Evolutionary conservation across 2,329 filamentous ascomycete genomes (phyloP), one percentile per base, ranked within the genome.

Genomic region (Exophiala sp.): DNA sequence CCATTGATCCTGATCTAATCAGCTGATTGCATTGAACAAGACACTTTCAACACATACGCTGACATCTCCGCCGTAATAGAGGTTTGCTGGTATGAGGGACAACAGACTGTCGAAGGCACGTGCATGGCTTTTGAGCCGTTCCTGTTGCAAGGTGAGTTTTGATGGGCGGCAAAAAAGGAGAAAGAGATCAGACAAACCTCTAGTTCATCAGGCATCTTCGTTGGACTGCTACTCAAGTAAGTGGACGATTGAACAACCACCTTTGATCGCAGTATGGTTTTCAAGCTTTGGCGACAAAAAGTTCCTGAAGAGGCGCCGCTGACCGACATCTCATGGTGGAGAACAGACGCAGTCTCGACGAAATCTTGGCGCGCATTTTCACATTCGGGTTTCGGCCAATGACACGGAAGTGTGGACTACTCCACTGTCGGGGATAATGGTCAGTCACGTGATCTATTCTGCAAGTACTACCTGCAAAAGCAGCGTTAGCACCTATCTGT

Each of bases 1-100:
- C 88, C 89, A 95, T 83, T 96, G 88, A 63, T 93, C 86, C 88
- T 95, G 64, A 55, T 59, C 47, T 14, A 37, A 42, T 32, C 43
- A 47, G 51, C 30, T 50, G 46, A 29, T 39, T 47, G 44, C 43
- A 10, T 37, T 24, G 18, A 18, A 6, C 14, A 6, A 2, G 34
- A 37, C 8, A 6, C 18, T 24, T 32, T 7, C 41, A 30, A 35
- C 18, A 82, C 85, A 62, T 83, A 91, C 87, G 69, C 78, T 88
- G 56, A 79, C 85, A 65, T 95, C 88, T 66, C 90, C 82, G 48
- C 84, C 87, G 62, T 94, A 95, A 70, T 95, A 95, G 62, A 88
- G 82, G 70, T 93, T 90, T 54, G 88, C 88, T 34, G 90, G 88
- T 52, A 94, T 95, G 57, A 95, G 75, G 50, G 88, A 91, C 66